Evolutionary conservation across 441 rosid genomes (phyloP).

Genomic region (Populus hybrid): DNA sequence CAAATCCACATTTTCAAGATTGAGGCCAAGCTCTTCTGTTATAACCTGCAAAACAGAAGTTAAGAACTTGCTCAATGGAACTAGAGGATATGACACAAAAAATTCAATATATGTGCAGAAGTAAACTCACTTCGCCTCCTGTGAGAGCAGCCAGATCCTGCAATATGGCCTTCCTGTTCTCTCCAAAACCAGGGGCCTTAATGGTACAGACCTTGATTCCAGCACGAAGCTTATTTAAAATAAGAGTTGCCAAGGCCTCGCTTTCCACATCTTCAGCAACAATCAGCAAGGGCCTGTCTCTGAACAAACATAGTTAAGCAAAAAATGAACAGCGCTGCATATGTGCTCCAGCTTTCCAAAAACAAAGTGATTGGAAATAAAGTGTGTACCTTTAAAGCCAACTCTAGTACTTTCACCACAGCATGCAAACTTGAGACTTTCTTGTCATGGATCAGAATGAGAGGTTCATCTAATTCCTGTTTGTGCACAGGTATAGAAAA

Average conservation of each 20-base stretch:
- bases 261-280: conserved; percentile 89
- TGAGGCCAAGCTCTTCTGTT: conserved; percentile 85
- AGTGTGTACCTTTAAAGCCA: conserved; percentile 68
- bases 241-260: conserved; percentile 86
- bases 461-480: conserved; percentile 90
- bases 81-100: background rate
- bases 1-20: conserved; percentile 72
- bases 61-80: background rate
- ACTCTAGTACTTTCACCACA: conserved; percentile 75
- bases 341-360: background rate
- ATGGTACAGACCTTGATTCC: conserved; percentile 93
- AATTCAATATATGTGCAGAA: background rate
- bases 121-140: conserved; percentile 63
- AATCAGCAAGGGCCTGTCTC: conserved; percentile 79
- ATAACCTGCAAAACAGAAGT: conserved; percentile 44
- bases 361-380: background rate
- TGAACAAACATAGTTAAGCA: conserved; percentile 23
- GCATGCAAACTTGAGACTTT: conserved; percentile 73
- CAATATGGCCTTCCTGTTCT: conserved; percentile 70
- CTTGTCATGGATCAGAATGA: conserved; percentile 84
- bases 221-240: conserved; percentile 86
- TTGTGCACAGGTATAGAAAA: background rate
- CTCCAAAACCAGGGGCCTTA: conserved; percentile 93
- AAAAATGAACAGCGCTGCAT: background rate
- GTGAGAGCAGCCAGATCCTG: conserved; percentile 82